These are phyloP conservation scores for Ceratobasidium sp. DNA, from an alignment of 1,284 basidiomycete species.

Conservation along the genomic window DNA sequence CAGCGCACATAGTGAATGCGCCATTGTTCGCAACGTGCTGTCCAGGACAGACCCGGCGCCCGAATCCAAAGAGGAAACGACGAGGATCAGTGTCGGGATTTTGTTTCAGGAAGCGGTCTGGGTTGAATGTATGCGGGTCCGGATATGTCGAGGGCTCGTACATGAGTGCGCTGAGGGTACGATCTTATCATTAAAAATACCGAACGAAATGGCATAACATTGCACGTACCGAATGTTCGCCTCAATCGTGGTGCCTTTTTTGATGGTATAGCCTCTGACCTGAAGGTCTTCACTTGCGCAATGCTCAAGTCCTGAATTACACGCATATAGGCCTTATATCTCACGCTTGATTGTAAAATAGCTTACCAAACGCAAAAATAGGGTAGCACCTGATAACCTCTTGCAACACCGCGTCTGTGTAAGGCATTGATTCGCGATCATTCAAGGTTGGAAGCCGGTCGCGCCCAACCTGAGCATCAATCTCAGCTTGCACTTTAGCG, in stretches of 20 bases:
- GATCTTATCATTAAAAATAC: background rate
- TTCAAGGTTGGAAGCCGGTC: slow-evolving; percentile 39
- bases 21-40: slow-evolving; percentile 40
- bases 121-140: slow-evolving; percentile 15
- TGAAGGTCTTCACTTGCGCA: slow-evolving; percentile 17
- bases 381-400: slow-evolving; percentile 43
- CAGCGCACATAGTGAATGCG: slow-evolving; percentile 23
- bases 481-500: slow-evolving; percentile 25
- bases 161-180: slow-evolving; percentile 11
- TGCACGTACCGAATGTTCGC: slow-evolving; percentile 2
- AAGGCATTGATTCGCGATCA: slow-evolving; percentile 46
- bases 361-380: slow-evolving; percentile 12
- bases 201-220: background rate
- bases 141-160: slow-evolving; percentile 14
- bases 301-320: slow-evolving; percentile 10
- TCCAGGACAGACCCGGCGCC: slow-evolving; percentile 36
- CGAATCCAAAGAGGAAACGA: slow-evolving; percentile 35
- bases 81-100: slow-evolving; percentile 27
- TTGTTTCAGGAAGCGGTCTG: slow-evolving; percentile 26
- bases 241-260: slow-evolving; percentile 27
- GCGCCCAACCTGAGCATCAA: slow-evolving; percentile 43
- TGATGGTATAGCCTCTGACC: slow-evolving; percentile 15
- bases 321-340: background rate
- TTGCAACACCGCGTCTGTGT: slow-evolving; percentile 51
- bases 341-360: background rate